Evolutionary conservation across 768 basidiomycete species (phyloP).

Genomic region (Amanita muscaria): DNA sequence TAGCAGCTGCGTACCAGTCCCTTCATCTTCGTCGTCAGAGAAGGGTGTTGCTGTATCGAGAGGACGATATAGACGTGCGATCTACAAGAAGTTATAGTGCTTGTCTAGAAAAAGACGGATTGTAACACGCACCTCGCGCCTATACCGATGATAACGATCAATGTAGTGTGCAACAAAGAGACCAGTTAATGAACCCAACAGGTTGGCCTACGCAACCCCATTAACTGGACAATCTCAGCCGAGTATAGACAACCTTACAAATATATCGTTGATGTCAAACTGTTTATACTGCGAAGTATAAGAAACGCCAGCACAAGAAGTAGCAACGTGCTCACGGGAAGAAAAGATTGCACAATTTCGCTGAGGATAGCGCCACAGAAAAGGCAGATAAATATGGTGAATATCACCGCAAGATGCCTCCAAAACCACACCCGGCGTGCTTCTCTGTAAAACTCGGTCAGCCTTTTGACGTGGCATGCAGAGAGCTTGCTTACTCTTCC

Average conservation of each 20-base stretch:
- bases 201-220: conserved; percentile 53
- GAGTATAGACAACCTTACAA: conserved; percentile 31
- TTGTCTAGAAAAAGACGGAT: background rate
- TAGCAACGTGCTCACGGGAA: conserved; percentile 43
- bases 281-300: conserved; percentile 44
- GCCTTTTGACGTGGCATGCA: too few relatives aligned
- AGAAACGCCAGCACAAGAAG: background rate
- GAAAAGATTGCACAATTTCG: conserved; percentile 70
- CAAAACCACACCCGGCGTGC: conserved; percentile 82
- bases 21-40: conserved; percentile 50
- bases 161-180: conserved; percentile 57
- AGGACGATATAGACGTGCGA: conserved; percentile 70
- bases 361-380: conserved; percentile 75
- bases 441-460: conserved; percentile 37
- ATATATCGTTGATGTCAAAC: conserved; percentile 66
- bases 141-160: conserved; percentile 68
- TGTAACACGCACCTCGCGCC: conserved; percentile 58
- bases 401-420: conserved; percentile 62
- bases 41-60: conserved; percentile 38
- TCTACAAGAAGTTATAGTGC: conserved; percentile 31
- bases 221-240: conserved; percentile 5
- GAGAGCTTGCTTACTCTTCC: conserved; percentile 56
- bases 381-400: conserved; percentile 64
- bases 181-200: conserved; percentile 64
- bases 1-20: conserved; percentile 50